Evolutionary conservation across 352 stramenopile species (phyloP).

Genomic region (Phytophthora aleatoria): DNA sequence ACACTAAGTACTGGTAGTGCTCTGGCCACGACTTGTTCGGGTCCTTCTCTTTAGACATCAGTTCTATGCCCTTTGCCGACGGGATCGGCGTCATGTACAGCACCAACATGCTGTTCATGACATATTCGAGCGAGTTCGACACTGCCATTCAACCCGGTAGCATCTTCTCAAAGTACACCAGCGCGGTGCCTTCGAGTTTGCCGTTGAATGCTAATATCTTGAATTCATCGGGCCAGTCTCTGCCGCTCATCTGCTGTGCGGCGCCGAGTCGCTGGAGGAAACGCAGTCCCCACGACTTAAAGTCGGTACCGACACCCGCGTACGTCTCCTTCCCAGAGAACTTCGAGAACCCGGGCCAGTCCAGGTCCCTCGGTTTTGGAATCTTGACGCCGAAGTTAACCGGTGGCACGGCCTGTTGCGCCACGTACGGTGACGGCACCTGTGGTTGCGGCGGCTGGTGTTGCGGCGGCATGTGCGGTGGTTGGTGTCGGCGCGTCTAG

Average conservation of each 20-base stretch:
- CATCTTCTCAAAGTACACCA: slow-evolving; percentile 17
- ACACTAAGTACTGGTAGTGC: slow-evolving; percentile 19
- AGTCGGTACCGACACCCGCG: slow-evolving; percentile 8
- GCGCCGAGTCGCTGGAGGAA: slow-evolving; percentile 1
- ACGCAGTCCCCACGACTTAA: slow-evolving; percentile 6
- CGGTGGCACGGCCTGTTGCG: background rate
- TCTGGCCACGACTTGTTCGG: slow-evolving; percentile 12
- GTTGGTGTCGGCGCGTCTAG: background rate
- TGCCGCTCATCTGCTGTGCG: background rate
- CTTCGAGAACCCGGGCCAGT: slow-evolving; percentile 5
- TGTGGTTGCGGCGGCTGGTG: background rate
- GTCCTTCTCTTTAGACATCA: slow-evolving; percentile 12
- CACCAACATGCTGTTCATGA: slow-evolving; percentile 21
- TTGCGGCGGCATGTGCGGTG: background rate
- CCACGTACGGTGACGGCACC: background rate
- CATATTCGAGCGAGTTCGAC: slow-evolving; percentile 13
- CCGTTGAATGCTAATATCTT: background rate
- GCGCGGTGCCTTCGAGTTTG: slow-evolving; percentile 3
- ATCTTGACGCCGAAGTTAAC: slow-evolving; percentile 5
- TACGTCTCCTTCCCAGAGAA: slow-evolving; percentile 6
- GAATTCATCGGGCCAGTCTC: background rate
- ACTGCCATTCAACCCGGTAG: background rate
- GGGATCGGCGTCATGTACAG: slow-evolving; percentile 6
- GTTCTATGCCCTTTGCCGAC: slow-evolving; percentile 3
- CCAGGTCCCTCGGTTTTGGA: slow-evolving; percentile 6